phyloP scores from a whole-genome alignment of 768 basidiomycete genomes.

The Trametes maxima region DNA sequence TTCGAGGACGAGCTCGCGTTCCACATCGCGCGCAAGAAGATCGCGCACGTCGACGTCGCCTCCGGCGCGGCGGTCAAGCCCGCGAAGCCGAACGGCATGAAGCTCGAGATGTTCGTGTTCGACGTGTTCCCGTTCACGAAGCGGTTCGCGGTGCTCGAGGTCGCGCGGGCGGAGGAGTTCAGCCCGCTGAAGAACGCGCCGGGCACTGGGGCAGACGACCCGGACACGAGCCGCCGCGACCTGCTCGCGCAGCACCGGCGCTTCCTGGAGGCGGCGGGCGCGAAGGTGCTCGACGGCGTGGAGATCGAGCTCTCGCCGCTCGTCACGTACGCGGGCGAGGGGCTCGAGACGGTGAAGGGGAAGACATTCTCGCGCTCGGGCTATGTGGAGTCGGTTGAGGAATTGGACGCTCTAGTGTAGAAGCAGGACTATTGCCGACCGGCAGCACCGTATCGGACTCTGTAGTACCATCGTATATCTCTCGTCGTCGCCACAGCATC shows the following conservation, averaged over 20 bases:
- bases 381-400: slow-evolving; percentile 61
- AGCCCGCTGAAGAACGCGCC: slow-evolving; percentile 98
- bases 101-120: slow-evolving; percentile 97
- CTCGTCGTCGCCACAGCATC: slow-evolving; percentile 13
- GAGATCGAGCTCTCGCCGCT: slow-evolving; percentile 92
- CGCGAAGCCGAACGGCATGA: slow-evolving; percentile 94
- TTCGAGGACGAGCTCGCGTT: slow-evolving; percentile 91
- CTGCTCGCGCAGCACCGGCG: slow-evolving; percentile 84
- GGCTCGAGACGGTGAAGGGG: slow-evolving; percentile 76
- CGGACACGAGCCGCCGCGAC: slow-evolving; percentile 88
- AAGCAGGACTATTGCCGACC: slow-evolving; percentile 20
- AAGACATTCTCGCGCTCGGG: slow-evolving; percentile 79
- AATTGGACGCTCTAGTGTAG: slow-evolving; percentile 70
- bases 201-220: slow-evolving; percentile 86
- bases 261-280: slow-evolving; percentile 83
- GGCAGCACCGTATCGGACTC: slow-evolving; percentile 19
- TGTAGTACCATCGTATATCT: slow-evolving; percentile 20
- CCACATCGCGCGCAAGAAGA: slow-evolving; percentile 99
- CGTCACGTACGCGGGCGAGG: slow-evolving; percentile 92
- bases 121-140: slow-evolving; percentile 96
- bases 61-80: slow-evolving; percentile 78
- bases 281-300: slow-evolving; percentile 65
- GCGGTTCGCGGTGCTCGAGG: slow-evolving; percentile 85
- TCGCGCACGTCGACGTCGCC: slow-evolving; percentile 74
- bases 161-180: slow-evolving; percentile 87